A percentile compares a stretch with the other conserved stretches of the same genome.
Conservation (phyloP, 1,284 basidiomycete species). For the Moesziomyces sp. region DNA sequence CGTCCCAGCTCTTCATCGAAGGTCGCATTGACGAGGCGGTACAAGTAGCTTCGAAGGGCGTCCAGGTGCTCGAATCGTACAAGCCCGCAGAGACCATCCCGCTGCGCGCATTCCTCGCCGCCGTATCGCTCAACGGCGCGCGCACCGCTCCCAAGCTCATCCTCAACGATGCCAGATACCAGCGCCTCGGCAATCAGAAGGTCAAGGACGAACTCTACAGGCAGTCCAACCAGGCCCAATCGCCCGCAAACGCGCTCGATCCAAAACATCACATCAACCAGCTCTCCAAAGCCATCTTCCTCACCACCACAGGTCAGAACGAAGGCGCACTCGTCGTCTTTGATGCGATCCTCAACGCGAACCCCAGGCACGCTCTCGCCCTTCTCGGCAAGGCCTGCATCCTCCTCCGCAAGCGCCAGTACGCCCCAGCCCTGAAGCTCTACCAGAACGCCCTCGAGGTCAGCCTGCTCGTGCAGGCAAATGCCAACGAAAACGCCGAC, state of each 20-base stretch:
- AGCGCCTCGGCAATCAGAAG: slow-evolving; percentile 42
- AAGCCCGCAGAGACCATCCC: slow-evolving; percentile 51
- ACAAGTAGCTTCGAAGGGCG: slow-evolving; percentile 47
- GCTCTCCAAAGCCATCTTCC: slow-evolving; percentile 48
- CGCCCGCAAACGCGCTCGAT: slow-evolving; percentile 40
- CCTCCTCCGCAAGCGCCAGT: slow-evolving; percentile 58
- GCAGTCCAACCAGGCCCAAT: slow-evolving; percentile 27
- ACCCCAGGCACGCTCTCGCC: slow-evolving; percentile 55
- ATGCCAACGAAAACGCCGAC: slow-evolving; percentile 43
- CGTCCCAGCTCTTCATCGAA: slow-evolving; percentile 53
- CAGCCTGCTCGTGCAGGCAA: slow-evolving; percentile 46
- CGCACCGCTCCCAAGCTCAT: slow-evolving; percentile 58
- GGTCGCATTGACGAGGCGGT: slow-evolving; percentile 50
- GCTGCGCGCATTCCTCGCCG: slow-evolving; percentile 53
- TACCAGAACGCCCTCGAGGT: slow-evolving; percentile 63
- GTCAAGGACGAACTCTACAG: slow-evolving; percentile 52
- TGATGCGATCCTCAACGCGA: slow-evolving; percentile 49
- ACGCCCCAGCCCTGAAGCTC: slow-evolving; percentile 52
- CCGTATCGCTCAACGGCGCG: slow-evolving; percentile 50
- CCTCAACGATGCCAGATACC: slow-evolving; percentile 58
- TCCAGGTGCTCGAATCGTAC: slow-evolving; percentile 45
- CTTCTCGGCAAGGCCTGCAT: slow-evolving; percentile 63
- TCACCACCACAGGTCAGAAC: slow-evolving; percentile 52
- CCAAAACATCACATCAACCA: slow-evolving; percentile 51
- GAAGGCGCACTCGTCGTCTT: slow-evolving; percentile 46